phyloP scores from a whole-genome alignment of 306 rosid species.

The Ammopiptanthus mongolicus region DNA sequence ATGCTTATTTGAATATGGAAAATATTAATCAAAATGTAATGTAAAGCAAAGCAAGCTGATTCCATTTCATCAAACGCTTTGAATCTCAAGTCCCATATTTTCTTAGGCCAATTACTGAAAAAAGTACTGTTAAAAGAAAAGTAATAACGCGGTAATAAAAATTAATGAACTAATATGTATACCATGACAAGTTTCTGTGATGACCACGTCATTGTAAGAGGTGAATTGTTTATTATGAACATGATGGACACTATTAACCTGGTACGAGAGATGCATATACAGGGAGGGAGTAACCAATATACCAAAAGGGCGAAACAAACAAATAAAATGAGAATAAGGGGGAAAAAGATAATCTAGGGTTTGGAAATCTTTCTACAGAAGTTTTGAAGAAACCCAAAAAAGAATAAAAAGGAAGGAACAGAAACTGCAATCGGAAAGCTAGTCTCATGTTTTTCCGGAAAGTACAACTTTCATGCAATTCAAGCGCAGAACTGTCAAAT shows the following conservation, averaged over 20 bases:
- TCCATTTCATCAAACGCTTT: not conserved
- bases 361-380: conserved; percentile 4
- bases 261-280: not conserved
- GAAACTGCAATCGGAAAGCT: conserved; percentile 43
- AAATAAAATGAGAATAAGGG: not conserved
- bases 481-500: conserved; percentile 50
- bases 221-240: not conserved
- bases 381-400: conserved; percentile 7
- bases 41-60: not conserved
- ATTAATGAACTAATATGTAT: not conserved
- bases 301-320: not conserved
- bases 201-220: not conserved
- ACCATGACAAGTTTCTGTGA: not conserved
- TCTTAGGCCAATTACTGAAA: not conserved
- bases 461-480: conserved; percentile 41
- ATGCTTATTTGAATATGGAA: not conserved
- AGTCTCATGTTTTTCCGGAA: conserved; percentile 49
- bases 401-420: conserved; percentile 28
- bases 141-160: not conserved
- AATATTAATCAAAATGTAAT: not conserved
- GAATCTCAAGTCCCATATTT: not conserved
- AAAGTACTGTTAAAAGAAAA: not conserved
- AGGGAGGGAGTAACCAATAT: not conserved
- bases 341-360: conserved; percentile 24
- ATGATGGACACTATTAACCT: not conserved